Conservation (phyloP, 73 alveolate species). For the Paramecium primaurelia region DNA sequence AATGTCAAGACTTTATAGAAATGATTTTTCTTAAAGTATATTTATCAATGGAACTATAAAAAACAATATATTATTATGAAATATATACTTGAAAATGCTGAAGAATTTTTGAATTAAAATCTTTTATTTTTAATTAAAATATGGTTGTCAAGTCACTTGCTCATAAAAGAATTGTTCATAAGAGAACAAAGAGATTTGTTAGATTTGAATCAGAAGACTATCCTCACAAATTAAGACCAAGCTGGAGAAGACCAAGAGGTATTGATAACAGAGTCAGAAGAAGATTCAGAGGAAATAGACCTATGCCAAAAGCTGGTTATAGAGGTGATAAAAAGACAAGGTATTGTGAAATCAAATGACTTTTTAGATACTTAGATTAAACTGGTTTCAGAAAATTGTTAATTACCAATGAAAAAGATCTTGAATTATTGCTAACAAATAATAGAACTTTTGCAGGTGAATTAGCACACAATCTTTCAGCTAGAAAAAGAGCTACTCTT, state of each 20-base stretch:
- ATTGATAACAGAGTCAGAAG: slow-evolving; percentile 98
- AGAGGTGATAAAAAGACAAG: slow-evolving; percentile 93
- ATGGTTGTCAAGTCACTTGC: slow-evolving; percentile 62
- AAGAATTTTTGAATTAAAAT: slow-evolving; percentile 31
- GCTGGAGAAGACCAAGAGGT: slow-evolving; percentile 99
- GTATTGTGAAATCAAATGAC: slow-evolving; percentile 2
- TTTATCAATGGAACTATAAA: neutral
- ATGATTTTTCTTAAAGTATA: neutral
- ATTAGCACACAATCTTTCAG: slow-evolving; percentile 92
- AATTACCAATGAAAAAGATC: slow-evolving; percentile 86
- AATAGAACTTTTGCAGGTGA: slow-evolving; percentile 97
- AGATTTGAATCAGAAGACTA: slow-evolving; percentile 64
- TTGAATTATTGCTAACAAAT: slow-evolving; percentile 97
- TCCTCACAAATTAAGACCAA: slow-evolving; percentile 63
- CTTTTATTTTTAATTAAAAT: neutral
- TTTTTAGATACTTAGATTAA: slow-evolving; percentile 73
- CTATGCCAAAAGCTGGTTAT: slow-evolving; percentile 94
- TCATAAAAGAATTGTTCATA: slow-evolving; percentile 54
- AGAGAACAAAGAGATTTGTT: slow-evolving; percentile 62
- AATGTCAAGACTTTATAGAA: neutral
- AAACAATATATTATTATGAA: neutral
- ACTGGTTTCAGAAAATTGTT: slow-evolving; percentile 94
- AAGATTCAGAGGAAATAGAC: slow-evolving; percentile 94
- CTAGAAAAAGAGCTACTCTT: slow-evolving; percentile 88
- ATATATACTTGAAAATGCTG: neutral